These are phyloP conservation scores for Alternaria sp. DNA, from an alignment of 2,329 filamentous ascomycete species.

Conservation along the genomic window DNA sequence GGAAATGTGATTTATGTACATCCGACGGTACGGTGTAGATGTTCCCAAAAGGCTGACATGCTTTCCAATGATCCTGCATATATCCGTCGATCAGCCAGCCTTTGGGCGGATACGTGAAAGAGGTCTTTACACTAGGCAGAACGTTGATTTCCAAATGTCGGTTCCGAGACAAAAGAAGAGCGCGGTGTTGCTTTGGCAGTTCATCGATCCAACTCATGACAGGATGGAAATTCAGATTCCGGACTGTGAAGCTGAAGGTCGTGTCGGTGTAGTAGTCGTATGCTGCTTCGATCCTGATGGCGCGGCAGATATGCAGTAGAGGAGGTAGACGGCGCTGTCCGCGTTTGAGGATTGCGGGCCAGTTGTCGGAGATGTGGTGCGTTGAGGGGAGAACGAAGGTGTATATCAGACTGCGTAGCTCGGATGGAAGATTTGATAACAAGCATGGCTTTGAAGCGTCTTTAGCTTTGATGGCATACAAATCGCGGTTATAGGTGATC, in stretches of 20 bases:
- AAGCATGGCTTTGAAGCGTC: conserved; percentile 3
- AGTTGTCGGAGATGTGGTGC: background rate
- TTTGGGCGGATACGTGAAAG: conserved; percentile 23
- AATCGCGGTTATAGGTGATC: conserved; percentile 5
- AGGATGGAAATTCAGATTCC: conserved; percentile 24
- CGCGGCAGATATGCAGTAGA: conserved; percentile 29
- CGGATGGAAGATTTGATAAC: conserved; percentile 5
- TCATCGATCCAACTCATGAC: conserved; percentile 21
- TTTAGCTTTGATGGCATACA: conserved; percentile 3
- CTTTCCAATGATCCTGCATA: conserved; percentile 27
- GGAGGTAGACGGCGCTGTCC: background rate
- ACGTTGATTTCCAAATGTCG: conserved; percentile 17
- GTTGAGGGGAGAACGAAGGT: conserved; percentile 11
- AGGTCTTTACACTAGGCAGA: conserved; percentile 3
- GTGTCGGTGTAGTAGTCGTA: conserved; percentile 33
- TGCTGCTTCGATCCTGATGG: conserved; percentile 37
- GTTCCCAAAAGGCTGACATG: conserved; percentile 31
- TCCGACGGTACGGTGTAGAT: conserved; percentile 18
- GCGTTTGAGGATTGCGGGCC: background rate
- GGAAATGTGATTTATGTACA: conserved; percentile 18
- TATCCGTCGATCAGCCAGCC: conserved; percentile 19
- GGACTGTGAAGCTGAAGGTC: conserved; percentile 22
- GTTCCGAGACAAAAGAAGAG: conserved; percentile 22
- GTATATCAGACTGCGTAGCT: conserved; percentile 12
- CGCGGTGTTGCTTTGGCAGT: conserved; percentile 23